These are phyloP conservation scores for Trametopsis cervina DNA, from an alignment of 768 basidiomycete species.

Conservation along the genomic window DNA sequence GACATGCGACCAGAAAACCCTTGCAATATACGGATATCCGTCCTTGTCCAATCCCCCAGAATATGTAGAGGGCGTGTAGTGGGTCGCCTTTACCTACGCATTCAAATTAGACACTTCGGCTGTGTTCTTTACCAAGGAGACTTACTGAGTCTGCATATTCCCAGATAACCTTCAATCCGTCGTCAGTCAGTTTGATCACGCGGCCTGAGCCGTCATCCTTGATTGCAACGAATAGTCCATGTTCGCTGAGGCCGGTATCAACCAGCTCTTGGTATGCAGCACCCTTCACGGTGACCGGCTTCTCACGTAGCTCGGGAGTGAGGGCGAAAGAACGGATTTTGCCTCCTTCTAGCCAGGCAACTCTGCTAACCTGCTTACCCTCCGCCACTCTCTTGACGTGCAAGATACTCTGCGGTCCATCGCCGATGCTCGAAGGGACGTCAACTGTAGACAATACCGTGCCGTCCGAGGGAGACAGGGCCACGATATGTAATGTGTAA, in stretches of 20 bases:
- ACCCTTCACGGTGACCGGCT: constrained; percentile 36
- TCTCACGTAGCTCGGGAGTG: constrained; percentile 42
- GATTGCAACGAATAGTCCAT: constrained; percentile 58
- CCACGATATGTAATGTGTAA: constrained; percentile 61
- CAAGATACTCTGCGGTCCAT: constrained; percentile 30
- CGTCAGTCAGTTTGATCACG: constrained; percentile 44
- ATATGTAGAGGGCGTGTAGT: constrained; percentile 45
- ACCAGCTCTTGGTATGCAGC: constrained; percentile 43
- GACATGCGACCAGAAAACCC: constrained; percentile 60
- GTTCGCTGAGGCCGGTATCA: constrained; percentile 51
- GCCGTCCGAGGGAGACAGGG: constrained; percentile 50
- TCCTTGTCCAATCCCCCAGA: constrained; percentile 46
- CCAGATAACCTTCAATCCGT: constrained; percentile 37
- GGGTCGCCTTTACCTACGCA: constrained; percentile 34
- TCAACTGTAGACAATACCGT: constrained; percentile 39
- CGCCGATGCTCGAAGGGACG: constrained; percentile 44
- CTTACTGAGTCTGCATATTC: constrained; percentile 53
- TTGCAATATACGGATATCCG: constrained; percentile 48
- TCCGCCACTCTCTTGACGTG: constrained; percentile 23
- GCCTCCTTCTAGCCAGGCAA: constrained; percentile 50
- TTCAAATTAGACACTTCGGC: constrained; percentile 8
- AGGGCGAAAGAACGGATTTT: constrained; percentile 44
- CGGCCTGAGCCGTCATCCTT: constrained; percentile 47
- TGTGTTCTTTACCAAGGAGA: no score
- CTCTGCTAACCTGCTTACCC: constrained; percentile 23